Conservation (phyloP, 768 basidiomycete species). For the Heimioporus sp. region DNA sequence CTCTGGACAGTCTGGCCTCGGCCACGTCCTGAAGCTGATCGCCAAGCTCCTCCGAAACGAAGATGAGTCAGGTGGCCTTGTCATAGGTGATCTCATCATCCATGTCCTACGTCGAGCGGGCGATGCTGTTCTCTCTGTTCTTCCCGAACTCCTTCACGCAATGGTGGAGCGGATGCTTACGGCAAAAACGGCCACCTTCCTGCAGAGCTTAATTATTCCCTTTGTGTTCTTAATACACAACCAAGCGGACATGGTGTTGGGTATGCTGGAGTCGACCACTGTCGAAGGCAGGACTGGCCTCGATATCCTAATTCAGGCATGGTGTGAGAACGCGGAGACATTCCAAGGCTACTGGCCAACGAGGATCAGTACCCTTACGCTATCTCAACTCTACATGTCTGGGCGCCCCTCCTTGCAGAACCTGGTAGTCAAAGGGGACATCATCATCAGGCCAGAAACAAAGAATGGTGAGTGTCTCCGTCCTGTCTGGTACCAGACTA, state of each 20-base stretch:
- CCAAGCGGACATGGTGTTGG: constrained; percentile 76
- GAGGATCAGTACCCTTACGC: constrained; percentile 79
- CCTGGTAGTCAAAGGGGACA: constrained; percentile 85
- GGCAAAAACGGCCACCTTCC: constrained; percentile 88
- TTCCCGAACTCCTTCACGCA: constrained; percentile 83
- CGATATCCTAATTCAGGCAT: constrained; percentile 86
- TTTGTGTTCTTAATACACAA: constrained; percentile 92
- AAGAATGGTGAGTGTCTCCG: constrained; percentile 63
- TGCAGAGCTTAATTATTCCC: constrained; percentile 89
- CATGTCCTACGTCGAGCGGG: constrained; percentile 86
- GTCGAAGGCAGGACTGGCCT: constrained; percentile 64
- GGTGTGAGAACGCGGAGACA: constrained; percentile 93
- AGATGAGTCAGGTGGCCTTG: constrained; percentile 90
- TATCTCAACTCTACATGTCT: constrained; percentile 69
- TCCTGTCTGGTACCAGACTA: constrained; percentile 5
- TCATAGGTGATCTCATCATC: constrained; percentile 93
- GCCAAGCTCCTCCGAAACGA: constrained; percentile 73
- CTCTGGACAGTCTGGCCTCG: constrained; percentile 71
- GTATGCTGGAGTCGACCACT: constrained; percentile 67
- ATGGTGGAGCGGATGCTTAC: constrained; percentile 78
- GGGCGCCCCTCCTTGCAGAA: constrained; percentile 64
- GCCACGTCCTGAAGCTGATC: constrained; percentile 70
- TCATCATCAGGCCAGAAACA: constrained; percentile 79
- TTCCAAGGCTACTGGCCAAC: constrained; percentile 96
- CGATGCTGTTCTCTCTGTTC: constrained; percentile 73